A percentile compares a stretch with the other conserved stretches of the same genome.
These are phyloP conservation scores for Datura wrightii DNA, from an alignment of 257 asterid genomes.

Conservation along the genomic window DNA sequence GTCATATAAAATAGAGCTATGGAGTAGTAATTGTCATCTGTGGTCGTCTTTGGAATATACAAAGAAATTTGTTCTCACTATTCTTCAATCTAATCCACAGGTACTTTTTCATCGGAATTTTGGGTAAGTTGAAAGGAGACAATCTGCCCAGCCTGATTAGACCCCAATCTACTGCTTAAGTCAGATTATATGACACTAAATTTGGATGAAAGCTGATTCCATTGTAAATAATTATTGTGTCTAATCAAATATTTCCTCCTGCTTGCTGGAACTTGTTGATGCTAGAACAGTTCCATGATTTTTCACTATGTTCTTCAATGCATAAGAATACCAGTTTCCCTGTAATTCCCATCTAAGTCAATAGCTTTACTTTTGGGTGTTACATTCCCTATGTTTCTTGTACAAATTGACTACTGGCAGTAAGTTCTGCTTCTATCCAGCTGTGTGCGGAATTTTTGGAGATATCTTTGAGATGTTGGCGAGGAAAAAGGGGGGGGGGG, in stretches of 20 bases:
- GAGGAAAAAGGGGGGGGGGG: neutral
- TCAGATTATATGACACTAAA: neutral
- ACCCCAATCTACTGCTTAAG: constrained; percentile 12
- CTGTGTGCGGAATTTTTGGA: neutral
- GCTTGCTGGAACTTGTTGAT: neutral
- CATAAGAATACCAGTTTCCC: constrained; percentile 8
- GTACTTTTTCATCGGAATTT: too few relatives aligned
- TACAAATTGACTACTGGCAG: neutral
- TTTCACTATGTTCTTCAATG: neutral
- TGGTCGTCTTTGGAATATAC: neutral
- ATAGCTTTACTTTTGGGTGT: neutral
- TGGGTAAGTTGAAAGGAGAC: neutral
- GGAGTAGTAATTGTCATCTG: constrained; percentile 8
- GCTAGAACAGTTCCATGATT: neutral
- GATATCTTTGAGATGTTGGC: neutral
- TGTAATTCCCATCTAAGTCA: neutral
- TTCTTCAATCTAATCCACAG: neutral
- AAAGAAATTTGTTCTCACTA: neutral
- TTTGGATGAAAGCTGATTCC: neutral
- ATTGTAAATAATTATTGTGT: neutral
- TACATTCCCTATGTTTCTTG: neutral
- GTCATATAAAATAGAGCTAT: neutral
- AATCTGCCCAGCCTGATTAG: constrained; percentile 15
- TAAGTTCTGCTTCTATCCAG: constrained; percentile 4
- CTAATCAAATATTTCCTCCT: neutral